A percentile compares a stretch with the other conserved stretches of the same genome.
phyloP scores from a whole-genome alignment of 1,139 yeast genomes.

The Barnettozyma hawaiiensis region DNA sequence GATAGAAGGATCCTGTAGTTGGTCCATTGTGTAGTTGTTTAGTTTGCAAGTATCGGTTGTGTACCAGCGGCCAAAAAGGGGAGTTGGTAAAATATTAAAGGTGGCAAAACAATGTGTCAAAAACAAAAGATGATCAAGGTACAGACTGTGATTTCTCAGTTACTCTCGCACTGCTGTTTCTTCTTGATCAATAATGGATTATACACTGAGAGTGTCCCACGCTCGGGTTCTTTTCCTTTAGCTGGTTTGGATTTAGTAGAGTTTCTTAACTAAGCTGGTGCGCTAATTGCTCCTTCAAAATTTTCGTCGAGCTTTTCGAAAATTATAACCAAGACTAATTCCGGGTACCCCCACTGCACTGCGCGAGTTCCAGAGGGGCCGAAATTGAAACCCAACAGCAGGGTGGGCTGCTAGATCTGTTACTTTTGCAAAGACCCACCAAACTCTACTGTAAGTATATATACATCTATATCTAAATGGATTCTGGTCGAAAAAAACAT shows the following conservation, averaged over 20 bases:
- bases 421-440: no score
- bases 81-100: no score
- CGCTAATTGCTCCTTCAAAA: slow-evolving; percentile 9
- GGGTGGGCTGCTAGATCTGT: no score
- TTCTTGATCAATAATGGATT: neutral
- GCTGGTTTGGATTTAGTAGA: neutral
- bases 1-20: slow-evolving; percentile 17
- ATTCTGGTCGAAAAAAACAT: no score
- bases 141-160: neutral
- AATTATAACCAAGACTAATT: neutral
- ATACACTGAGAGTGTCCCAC: neutral
- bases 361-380: no score
- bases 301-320: slow-evolving; percentile 5
- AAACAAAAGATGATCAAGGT: neutral
- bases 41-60: no score
- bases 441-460: no score
- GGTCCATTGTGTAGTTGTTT: slow-evolving; percentile 10
- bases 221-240: neutral
- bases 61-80: no score
- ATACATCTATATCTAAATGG: no score
- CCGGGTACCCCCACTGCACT: neutral
- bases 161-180: neutral
- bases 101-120: neutral
- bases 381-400: no score
- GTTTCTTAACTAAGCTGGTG: no score